A percentile compares a stretch with the other conserved stretches of the same genome.
These are phyloP conservation scores for Aspergillus egyptiacus DNA, from an alignment of 495 filamentous ascomycete genomes.

Conservation along the genomic window DNA sequence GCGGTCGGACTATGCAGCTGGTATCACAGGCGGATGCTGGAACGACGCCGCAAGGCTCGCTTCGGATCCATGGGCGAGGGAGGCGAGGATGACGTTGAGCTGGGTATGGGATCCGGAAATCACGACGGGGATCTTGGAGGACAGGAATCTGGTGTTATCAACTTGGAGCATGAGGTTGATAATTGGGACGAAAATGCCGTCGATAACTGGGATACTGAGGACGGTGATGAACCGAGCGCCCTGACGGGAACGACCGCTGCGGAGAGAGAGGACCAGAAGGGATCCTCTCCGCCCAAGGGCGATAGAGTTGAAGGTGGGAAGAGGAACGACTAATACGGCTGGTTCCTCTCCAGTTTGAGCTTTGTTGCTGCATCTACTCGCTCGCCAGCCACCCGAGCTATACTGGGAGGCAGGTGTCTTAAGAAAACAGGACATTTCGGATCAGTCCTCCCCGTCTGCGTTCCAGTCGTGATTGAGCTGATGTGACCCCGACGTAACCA, in stretches of 20 bases:
- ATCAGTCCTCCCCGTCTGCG: not conserved
- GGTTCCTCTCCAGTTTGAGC: not conserved
- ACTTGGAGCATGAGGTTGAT: slow-evolving; percentile 69
- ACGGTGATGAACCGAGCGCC: slow-evolving; percentile 25
- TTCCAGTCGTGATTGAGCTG: not conserved
- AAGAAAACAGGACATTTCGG: not conserved
- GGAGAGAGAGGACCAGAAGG: slow-evolving; percentile 6
- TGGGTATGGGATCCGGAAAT: slow-evolving; percentile 45
- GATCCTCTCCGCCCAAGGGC: not conserved
- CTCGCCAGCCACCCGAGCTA: too few relatives aligned
- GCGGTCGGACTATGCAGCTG: slow-evolving; percentile 71
- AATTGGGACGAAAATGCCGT: slow-evolving; percentile 79
- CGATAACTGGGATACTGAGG: slow-evolving; percentile 66
- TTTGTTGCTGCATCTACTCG: not conserved
- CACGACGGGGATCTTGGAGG: slow-evolving; percentile 53
- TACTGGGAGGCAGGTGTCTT: too few relatives aligned
- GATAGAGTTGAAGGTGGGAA: slow-evolving; percentile 15
- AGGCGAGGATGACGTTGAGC: slow-evolving; percentile 48
- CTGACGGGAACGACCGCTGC: slow-evolving; percentile 5
- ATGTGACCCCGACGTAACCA: not conserved
- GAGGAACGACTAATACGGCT: slow-evolving; percentile 20
- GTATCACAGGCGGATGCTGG: slow-evolving; percentile 95
- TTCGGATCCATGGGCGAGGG: slow-evolving; percentile 60
- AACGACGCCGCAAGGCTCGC: slow-evolving; percentile 71
- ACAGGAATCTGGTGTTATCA: slow-evolving; percentile 50